phyloP scores from a whole-genome alignment of 2,329 filamentous ascomycete species.

The Claviceps arundinis region DNA sequence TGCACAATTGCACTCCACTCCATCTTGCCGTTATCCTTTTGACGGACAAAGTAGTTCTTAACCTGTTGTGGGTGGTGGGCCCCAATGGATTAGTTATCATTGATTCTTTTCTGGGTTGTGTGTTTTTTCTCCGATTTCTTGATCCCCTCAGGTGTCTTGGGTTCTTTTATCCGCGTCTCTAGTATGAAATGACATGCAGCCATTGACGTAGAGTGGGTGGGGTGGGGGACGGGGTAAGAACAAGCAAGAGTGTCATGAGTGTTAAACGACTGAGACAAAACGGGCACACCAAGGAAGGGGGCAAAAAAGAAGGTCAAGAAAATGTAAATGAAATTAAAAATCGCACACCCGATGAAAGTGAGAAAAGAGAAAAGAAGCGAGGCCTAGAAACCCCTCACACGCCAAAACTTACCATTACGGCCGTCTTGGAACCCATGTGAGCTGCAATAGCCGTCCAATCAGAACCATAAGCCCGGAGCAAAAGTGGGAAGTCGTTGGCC shows the following conservation, averaged over 20 bases:
- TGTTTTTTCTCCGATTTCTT: background rate
- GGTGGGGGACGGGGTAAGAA: background rate
- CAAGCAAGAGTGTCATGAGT: background rate
- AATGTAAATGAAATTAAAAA: background rate
- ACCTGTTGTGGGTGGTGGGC: slow-evolving; percentile 34
- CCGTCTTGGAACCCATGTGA: slow-evolving; percentile 73
- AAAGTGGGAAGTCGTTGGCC: slow-evolving; percentile 59
- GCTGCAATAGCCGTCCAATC: slow-evolving; percentile 65
- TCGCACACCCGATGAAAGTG: too few species aligned
- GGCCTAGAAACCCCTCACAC: background rate
- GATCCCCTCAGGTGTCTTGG: background rate
- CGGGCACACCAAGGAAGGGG: background rate
- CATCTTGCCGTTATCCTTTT: slow-evolving; percentile 43
- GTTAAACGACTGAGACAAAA: background rate
- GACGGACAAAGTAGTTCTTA: slow-evolving; percentile 54
- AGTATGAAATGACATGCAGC: slow-evolving; percentile 3
- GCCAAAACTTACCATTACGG: slow-evolving; percentile 56
- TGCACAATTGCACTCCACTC: slow-evolving; percentile 48
- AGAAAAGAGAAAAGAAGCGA: background rate
- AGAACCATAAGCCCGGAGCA: slow-evolving; percentile 63
- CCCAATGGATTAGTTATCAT: background rate
- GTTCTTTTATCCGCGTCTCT: background rate
- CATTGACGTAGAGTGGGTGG: background rate
- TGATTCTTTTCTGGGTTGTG: background rate
- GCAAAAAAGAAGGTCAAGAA: background rate